Base-by-base conservation (phyloP, 1,284 basidiomycete genomes). In the Cutaneotrichosporon mucoides region DNA sequence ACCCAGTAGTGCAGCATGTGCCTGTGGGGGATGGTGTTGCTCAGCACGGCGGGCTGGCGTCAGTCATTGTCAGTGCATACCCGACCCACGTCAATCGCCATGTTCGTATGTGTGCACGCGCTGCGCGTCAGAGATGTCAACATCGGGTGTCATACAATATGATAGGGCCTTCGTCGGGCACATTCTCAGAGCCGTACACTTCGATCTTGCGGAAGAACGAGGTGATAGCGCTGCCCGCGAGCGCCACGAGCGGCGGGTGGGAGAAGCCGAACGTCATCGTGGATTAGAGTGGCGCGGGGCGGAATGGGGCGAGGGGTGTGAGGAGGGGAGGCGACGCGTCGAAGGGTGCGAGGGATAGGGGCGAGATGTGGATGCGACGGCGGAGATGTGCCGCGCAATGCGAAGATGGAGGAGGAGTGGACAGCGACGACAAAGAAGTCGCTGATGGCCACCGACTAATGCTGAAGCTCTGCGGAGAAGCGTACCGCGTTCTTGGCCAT, bases 1-100 rank as follows among this genome's bases (percentile, higher is more conserved):
- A 89, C 92, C 92, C 93, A 98, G 76, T 96, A 98, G 75, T 97
- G 91, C 49, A 98, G 59, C n/a, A 55, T 57, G 63, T 66, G 69
- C 1, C 67, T 65, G 54, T 76, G 71, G 15, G 77, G 77, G 16
- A 79, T 64, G 10, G 76, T 76, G 53, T 65, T 72, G 51, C 73
- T 76, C 61, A 79, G 57, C 6, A 75, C 61, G 0, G 75, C 75
- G 24, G 77, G 75, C 77, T 79, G 59, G 10, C 1, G 47, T 57
- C 13, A 59, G 49, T 24, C 50, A 62, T 33, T 49, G 54, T 6
- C 40, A 3, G 35, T 24, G 11, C 7, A n/a, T 47, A 15, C 5
- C 24, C 3, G 13, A 4, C 81, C 88, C 73, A 93, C 91, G 88
- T 93, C 91, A 38, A 94, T 83, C 81, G 92, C 91, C 90, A 93